Percentiles rank a stretch among this genome's conserved stretches.
phyloP scores from a whole-genome alignment of 2,329 filamentous ascomycete species.

The Ustulina deusta region DNA sequence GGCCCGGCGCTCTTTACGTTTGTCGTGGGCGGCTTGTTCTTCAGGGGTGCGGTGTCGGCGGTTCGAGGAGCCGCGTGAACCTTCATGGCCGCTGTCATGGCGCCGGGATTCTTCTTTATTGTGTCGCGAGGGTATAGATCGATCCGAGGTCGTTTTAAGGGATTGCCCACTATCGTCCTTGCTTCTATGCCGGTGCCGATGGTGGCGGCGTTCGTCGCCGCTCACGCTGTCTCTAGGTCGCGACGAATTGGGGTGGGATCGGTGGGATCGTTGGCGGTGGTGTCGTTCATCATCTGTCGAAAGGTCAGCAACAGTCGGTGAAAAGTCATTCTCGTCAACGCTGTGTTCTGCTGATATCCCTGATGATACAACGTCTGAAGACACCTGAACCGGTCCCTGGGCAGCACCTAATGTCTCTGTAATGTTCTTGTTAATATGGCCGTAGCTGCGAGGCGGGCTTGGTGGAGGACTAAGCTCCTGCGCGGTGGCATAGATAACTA shows the following conservation, averaged over 20 bases:
- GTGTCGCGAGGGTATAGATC: slow-evolving; percentile 55
- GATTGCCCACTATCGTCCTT: slow-evolving; percentile 42
- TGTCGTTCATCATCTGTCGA: slow-evolving; percentile 63
- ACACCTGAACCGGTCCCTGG: slow-evolving; percentile 42
- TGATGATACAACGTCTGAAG: slow-evolving; percentile 45
- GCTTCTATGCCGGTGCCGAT: slow-evolving; percentile 50
- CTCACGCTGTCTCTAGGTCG: slow-evolving; percentile 41
- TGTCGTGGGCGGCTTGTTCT: slow-evolving; percentile 64
- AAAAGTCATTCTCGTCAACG: slow-evolving; percentile 54
- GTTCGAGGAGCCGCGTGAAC: slow-evolving; percentile 50
- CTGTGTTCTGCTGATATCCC: slow-evolving; percentile 46
- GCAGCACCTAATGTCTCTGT: slow-evolving; percentile 33
- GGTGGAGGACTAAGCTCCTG: slow-evolving; percentile 60
- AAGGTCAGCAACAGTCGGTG: slow-evolving; percentile 66
- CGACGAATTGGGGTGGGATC: slow-evolving; percentile 40
- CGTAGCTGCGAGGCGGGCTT: slow-evolving; percentile 35
- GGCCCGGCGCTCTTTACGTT: slow-evolving; percentile 60
- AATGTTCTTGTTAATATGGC: slow-evolving; percentile 45
- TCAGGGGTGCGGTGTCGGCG: slow-evolving; percentile 57
- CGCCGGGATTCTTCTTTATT: slow-evolving; percentile 51
- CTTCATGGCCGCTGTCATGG: slow-evolving; percentile 58
- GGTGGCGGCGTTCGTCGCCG: slow-evolving; percentile 51
- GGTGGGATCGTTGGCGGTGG: slow-evolving; percentile 37
- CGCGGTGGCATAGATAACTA: slow-evolving; percentile 65
- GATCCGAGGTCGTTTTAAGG: slow-evolving; percentile 47